These are phyloP conservation scores for Pleurozium schreberi DNA, from an alignment of 225 moss, liverwort and hornwort species.

Conservation along the genomic window DNA sequence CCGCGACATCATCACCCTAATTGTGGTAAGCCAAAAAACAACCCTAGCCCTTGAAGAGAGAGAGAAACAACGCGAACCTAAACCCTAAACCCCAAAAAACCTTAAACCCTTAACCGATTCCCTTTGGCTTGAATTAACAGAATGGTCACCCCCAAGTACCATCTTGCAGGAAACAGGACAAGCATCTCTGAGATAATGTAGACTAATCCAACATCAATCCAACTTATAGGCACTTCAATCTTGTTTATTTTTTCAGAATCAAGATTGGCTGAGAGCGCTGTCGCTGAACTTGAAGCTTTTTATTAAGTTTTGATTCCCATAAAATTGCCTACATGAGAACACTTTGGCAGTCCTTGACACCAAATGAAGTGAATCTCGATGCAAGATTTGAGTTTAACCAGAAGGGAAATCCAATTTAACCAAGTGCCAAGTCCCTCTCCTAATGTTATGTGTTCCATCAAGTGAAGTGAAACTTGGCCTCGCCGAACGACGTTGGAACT, in stretches of 20 bases:
- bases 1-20: constrained; percentile 9
- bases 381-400: no score
- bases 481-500: no score
- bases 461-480: no score
- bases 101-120: not conserved
- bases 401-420: no score
- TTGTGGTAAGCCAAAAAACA: not conserved
- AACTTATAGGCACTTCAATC: not conserved
- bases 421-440: no score
- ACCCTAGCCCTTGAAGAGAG: not conserved
- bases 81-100: no score
- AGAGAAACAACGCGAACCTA: not conserved
- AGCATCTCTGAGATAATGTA: not conserved
- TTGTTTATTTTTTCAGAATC: not conserved
- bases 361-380: no score
- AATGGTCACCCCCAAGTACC: not conserved
- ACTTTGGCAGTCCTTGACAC: no score
- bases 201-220: not conserved
- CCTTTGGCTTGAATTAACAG: no score
- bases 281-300: not conserved
- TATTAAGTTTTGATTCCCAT: no score
- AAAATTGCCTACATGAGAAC: no score
- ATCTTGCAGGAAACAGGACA: not conserved
- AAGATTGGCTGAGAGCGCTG: not conserved
- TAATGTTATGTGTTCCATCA: no score